These are phyloP conservation scores for Austroboletus rostrupii DNA, from an alignment of 1,284 basidiomycete species.

Conservation along the genomic window DNA sequence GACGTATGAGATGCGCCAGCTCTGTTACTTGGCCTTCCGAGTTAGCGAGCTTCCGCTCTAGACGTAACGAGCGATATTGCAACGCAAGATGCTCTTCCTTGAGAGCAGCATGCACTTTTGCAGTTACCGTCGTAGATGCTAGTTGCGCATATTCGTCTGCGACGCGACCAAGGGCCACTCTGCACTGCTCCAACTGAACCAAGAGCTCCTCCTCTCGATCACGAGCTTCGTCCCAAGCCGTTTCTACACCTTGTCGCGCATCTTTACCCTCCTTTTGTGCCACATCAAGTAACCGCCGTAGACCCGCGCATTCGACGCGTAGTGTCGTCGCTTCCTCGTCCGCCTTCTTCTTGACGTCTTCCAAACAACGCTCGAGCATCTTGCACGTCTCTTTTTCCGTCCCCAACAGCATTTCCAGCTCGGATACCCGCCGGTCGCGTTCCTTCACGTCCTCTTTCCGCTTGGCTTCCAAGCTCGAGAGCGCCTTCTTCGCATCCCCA, in stretches of 20 bases:
- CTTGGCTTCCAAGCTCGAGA: slow-evolving; percentile 46
- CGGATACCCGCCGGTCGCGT: slow-evolving; percentile 49
- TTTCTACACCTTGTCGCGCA: slow-evolving; percentile 29
- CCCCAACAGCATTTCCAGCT: slow-evolving; percentile 50
- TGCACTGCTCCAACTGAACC: slow-evolving; percentile 47
- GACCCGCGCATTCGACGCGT: slow-evolving; percentile 31
- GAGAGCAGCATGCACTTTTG: slow-evolving; percentile 37
- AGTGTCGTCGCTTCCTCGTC: slow-evolving; percentile 41
- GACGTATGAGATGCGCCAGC: slow-evolving; percentile 58
- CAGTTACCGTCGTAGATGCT: slow-evolving; percentile 46
- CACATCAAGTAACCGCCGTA: slow-evolving; percentile 35
- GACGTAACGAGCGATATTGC: slow-evolving; percentile 44
- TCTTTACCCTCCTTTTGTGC: slow-evolving; percentile 27
- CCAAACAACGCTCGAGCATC: slow-evolving; percentile 40
- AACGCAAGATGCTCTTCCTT: slow-evolving; percentile 40
- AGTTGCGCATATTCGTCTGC: slow-evolving; percentile 60
- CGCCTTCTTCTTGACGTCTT: slow-evolving; percentile 40
- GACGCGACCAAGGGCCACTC: slow-evolving; percentile 40
- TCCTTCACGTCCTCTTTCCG: slow-evolving; percentile 52
- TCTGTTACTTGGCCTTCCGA: slow-evolving; percentile 65
- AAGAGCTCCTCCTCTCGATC: slow-evolving; percentile 42
- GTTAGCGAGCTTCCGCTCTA: slow-evolving; percentile 66
- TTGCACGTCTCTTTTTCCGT: slow-evolving; percentile 51
- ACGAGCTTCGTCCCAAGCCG: slow-evolving; percentile 18
- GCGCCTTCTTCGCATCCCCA: slow-evolving; percentile 48